Conservation (phyloP, 768 basidiomycete species). For the Pluteus cervinus region DNA sequence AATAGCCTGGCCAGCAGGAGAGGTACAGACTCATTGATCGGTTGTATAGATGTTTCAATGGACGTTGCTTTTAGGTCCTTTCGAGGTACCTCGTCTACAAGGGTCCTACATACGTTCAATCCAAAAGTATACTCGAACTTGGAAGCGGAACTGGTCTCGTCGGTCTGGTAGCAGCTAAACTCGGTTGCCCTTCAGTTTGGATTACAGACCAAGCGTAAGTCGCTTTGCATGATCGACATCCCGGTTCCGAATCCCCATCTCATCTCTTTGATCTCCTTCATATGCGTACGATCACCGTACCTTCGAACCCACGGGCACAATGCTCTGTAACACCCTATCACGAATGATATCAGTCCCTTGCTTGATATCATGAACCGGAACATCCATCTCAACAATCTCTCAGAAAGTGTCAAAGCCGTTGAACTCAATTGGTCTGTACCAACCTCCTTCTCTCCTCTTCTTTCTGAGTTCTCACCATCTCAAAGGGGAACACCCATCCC, state of each 20-base stretch:
- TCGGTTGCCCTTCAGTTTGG: constrained; percentile 57
- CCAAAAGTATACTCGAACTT: constrained; percentile 68
- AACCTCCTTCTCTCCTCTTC: constrained; percentile 6
- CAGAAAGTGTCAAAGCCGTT: constrained; percentile 43
- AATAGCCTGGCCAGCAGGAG: constrained; percentile 88
- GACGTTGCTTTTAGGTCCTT: constrained; percentile 50
- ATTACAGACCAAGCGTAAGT: constrained; percentile 92
- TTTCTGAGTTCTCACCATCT: constrained; percentile 5
- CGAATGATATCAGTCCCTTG: constrained; percentile 47
- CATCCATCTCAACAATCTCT: constrained; percentile 57
- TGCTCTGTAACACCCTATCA: too few species aligned
- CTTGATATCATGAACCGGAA: constrained; percentile 77
- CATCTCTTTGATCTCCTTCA: too few species aligned
- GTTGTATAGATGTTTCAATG: constrained; percentile 4
- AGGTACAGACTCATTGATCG: constrained; percentile 40
- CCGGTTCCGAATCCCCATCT: too few species aligned
- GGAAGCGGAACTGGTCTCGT: constrained; percentile 92
- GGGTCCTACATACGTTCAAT: constrained; percentile 40
- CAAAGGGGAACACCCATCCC: constrained; percentile 64
- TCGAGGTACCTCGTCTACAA: constrained; percentile 66
- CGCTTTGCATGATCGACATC: constrained; percentile 12
- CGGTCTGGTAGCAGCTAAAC: constrained; percentile 72
- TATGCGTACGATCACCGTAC: too few species aligned
- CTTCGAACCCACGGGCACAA: too few species aligned
- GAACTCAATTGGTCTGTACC: constrained; percentile 77